phyloP scores from a whole-genome alignment of 352 stramenopile species.

The Hyaloperonospora arabidopsidis region DNA sequence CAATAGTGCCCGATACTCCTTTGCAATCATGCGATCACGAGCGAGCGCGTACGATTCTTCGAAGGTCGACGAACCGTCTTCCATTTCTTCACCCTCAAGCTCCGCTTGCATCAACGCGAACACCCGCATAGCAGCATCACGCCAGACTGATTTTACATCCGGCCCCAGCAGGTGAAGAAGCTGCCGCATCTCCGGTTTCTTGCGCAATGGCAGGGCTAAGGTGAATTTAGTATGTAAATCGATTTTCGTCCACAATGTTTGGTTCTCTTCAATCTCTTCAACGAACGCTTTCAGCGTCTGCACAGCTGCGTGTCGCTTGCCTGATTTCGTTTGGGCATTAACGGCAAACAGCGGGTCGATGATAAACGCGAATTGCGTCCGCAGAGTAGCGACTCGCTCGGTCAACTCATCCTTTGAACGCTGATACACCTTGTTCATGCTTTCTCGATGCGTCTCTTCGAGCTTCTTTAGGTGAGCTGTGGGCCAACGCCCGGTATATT shows the following conservation, averaged over 20 bases:
- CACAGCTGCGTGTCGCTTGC: constrained; percentile 20
- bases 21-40: constrained; percentile 17
- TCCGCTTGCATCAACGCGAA: constrained; percentile 22
- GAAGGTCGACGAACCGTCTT: neutral
- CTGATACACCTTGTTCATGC: neutral
- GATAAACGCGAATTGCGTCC: constrained; percentile 24
- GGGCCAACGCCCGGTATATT: constrained; percentile 26
- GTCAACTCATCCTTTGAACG: constrained; percentile 9
- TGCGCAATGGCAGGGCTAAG: constrained; percentile 25
- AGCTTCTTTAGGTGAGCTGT: constrained; percentile 17
- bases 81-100: constrained; percentile 3
- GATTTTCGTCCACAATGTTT: constrained; percentile 20
- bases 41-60: constrained; percentile 8
- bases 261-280: constrained; percentile 18
- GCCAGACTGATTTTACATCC: constrained; percentile 23
- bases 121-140: constrained; percentile 22
- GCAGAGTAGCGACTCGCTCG: constrained; percentile 13
- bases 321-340: constrained; percentile 19
- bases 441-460: constrained; percentile 13
- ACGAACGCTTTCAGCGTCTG: constrained; percentile 20
- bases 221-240: constrained; percentile 25
- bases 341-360: constrained; percentile 26
- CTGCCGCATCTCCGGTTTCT: constrained; percentile 30
- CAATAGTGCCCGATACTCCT: constrained; percentile 21
- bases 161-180: constrained; percentile 21